Base-by-base conservation (phyloP, 1,284 basidiomycete genomes). In the Malassezia sympodialis region DNA sequence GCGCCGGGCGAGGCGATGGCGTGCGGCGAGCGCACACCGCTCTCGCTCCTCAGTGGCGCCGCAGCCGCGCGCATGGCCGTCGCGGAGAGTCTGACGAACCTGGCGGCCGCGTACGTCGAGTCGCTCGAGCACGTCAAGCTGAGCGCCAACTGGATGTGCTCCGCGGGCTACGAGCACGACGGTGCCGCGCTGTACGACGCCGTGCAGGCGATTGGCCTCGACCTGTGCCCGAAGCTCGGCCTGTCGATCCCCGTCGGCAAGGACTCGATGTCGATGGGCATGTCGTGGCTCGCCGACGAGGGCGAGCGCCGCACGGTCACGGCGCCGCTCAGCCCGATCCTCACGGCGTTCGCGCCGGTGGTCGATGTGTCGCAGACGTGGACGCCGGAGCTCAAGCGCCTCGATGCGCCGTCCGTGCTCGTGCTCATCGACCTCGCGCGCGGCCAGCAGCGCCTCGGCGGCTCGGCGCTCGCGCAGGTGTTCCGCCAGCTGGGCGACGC, bases 231-330 rank as follows among this genome's bases (percentile, higher is more conserved):
- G n/a, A 83, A 83, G 21, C 81, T 99, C 12, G 91, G 93, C 11
- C 79, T 98, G 21, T 87, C 90, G 23, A 90, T 99, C 49, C 94
- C 93, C 0, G 93, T 98, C 31, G 93, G 94, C 28, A 99, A 99
- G 78, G 93, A 99, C 76, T 96, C 90, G 3, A 96, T 99, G 94
- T 91, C 88, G 30, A 99, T 98, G 93, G 86, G 87, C 58, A 98
- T 96, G 93, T 86, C 84, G 66, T 99, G 93, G 93, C 62, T 77
- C 21, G 6, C 17, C 8, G 17, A 12, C 8, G 51, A 62, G n/a
- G 60, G 62, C 41, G 81, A 84, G 61, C 78, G 82, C 68, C 84
- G 83, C 58, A 84, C 90, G 68, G 88, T 98, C 56, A 91, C 84
- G 40, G 82, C 93, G 4, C 94, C 93, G 2, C 76, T 96, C 47